Evolutionary conservation across 306 rosid genomes (phyloP), one percentile per base, ranked within the genome.

Genomic region (Quercus dentata): DNA sequence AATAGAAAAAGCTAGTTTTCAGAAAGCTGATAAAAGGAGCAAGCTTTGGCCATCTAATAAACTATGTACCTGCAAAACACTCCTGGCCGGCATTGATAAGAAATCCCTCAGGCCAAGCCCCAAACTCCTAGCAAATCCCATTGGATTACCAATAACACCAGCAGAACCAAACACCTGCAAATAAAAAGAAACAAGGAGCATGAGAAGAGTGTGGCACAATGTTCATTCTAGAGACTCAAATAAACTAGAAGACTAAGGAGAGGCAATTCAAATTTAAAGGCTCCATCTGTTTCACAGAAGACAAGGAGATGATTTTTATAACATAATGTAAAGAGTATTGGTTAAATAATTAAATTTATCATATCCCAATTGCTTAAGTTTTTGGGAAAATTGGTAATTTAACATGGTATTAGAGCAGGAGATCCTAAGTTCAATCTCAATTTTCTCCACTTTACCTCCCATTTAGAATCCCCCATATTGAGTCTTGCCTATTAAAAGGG

Each of bases 121-220:
- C 83, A 94, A 75, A 81, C 94, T 92, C 88, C 99, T 84, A 51
- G 97, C 99, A 87, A 94, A 94, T 73, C 97, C 97, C 95, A 94
- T 86, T 76, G 99, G 97, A 87, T 92, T 95, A 77, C 99, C 99
- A 84, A 95, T 92, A 55, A 94, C 97, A 87, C 99, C 99, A 59
- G 99, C 98, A 61, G 97, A 95, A 76, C 99, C 99, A 79, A 95
- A 90, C 82, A 92, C 88, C 99, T 95, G 85, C 83, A 85, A 49
- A 78, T 85, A 56, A 77, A 77, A 82, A 73, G 77, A 58, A 76
- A 49, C 30, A 67, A 76, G 54, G 56, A 33, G 79, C 72, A 68
- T 69, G 62, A 76, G 61, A 65, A 6, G 56, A n/a, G 19, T 55
- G 62, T 63, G 63, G 38, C 59, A 74, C 1, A 52, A 17, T 18